Conservation (phyloP, 2,329 filamentous ascomycete genomes). For the Colletotrichum trifolii region DNA sequence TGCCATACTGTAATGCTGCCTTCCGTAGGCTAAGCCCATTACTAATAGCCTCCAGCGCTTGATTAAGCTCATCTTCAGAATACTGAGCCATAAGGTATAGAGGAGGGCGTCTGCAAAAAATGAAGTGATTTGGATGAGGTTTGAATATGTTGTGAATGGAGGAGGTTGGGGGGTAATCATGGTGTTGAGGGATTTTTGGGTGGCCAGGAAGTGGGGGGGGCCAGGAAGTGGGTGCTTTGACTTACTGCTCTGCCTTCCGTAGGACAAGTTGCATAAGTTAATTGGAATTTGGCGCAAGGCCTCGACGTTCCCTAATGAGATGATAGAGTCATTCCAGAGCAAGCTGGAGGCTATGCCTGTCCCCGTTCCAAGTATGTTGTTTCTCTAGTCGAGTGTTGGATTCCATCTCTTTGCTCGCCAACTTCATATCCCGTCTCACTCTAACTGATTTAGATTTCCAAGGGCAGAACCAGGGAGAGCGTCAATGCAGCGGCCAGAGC, state of each 20-base stretch:
- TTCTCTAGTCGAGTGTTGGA: conserved; percentile 25
- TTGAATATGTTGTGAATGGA: not conserved
- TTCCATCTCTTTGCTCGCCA: conserved; percentile 18
- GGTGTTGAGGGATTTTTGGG: not conserved
- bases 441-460: no score
- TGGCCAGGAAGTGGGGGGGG: no score
- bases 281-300: conserved; percentile 98
- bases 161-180: not conserved
- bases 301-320: conserved; percentile 83
- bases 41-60: conserved; percentile 24
- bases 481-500: no score
- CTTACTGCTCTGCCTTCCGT: conserved; percentile 59
- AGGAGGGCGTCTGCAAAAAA: no score
- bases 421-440: no score
- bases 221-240: no score
- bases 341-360: conserved; percentile 73
- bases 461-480: no score
- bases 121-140: not conserved
- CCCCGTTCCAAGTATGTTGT: conserved; percentile 75
- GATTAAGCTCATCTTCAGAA: not conserved
- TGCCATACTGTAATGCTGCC: not conserved
- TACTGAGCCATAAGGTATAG: not conserved
- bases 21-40: conserved; percentile 34
- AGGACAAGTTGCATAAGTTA: conserved; percentile 96
- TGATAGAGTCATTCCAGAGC: conserved; percentile 86